Evolutionary conservation across 2,329 filamentous ascomycete species (phyloP), one percentile per base, ranked within the genome.

Genomic region (Alternaria viburni): DNA sequence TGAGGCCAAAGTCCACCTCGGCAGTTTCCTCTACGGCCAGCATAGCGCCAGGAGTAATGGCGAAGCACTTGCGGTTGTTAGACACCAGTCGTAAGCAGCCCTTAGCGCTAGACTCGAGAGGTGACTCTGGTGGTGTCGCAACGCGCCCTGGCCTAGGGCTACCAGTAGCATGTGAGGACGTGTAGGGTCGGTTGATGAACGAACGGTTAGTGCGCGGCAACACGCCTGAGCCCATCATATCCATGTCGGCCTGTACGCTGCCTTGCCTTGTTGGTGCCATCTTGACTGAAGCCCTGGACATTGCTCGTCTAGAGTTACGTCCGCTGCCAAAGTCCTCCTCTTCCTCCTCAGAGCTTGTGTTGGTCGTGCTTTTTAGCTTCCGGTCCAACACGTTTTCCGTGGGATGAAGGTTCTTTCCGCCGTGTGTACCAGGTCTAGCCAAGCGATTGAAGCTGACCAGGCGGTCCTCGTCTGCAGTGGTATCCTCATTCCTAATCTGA

Each of bases 1-100:
- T 92, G 50, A 98, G 85, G 6, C 93, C 93, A 61, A 96, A 88
- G 69, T 97, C 93, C 45, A 92, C 91, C 63, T 93, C 90, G 0
- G 94, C 93, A 59, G 96, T 92, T 73, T 96, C 94, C 80, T 98
- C 96, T 1, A 98, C 87, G 66, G 96, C 95, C 26, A 97, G 87
- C 88, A 97, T 96, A 75, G 97, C 93, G 43, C 96, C 83, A 6
- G 95, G 88, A 47, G 85, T 86, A 52, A 90, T 83, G 7, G 85
- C 85, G 30, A 87, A 85, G 65, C 88, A 90, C 59, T 81, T 81
- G 55, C 84, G 81, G 64, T 86, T 85, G 30, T 83, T 86, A 2
- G 83, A 81, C n/a, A 81, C 77, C n/a, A 90, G 78, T 19, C 84
- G 83, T 56, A 90, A 82, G 49, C 70, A 80, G 41, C 72, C 71